Base-by-base conservation (phyloP, 805 yeast genomes). In the Candida adriatica region DNA sequence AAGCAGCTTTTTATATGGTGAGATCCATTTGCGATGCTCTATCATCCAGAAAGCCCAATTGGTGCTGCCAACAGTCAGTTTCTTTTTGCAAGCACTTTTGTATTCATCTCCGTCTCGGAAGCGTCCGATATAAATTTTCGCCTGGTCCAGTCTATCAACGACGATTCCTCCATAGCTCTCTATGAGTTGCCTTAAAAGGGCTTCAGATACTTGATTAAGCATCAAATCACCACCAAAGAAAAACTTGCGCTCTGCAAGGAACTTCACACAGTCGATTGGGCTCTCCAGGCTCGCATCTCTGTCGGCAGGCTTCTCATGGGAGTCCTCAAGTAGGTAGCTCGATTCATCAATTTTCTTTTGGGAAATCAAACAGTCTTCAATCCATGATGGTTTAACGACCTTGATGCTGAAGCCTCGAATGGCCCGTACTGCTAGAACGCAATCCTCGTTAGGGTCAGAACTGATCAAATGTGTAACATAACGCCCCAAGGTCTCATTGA, bases 391-490 rank as follows among this genome's bases (percentile, higher is more conserved):
- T 4, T 69, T 61, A 4, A 88, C 92, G 11, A 78, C 66, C 29
- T 69, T 64, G 21, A 81, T 76, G 21, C 62, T 53, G 22, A 62
- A 53, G 5, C 52, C 52, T 1, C 58, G 59, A 16, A 56, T 55
- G 18, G 59, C 47, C 28, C 68, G 57, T 3, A 64, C 60, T 1
- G 83, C 85, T 16, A 71, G 62, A 23, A 74, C 64, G 28, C 78
- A 70, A 37, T 75, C 75, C 32, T 75, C 82, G 33, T 74, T 71
- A 4, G 70, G 49, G 40, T 71, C 73, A 5, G 55, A 49, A 0
- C 90, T 71, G 14, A 90, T 61, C 21, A 86, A 64, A 62, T 90
- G 96, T 0, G 96, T 84, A 2, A 94, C 83, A 41, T 70, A 71
- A 32, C 70, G 69, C 7, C 85, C 76, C 18, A 88, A 60, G 13